A percentile compares a stretch with the other conserved stretches of the same genome.
These are phyloP conservation scores for Passalora sequoiae DNA, from an alignment of 2,329 filamentous ascomycete species.

Conservation along the genomic window DNA sequence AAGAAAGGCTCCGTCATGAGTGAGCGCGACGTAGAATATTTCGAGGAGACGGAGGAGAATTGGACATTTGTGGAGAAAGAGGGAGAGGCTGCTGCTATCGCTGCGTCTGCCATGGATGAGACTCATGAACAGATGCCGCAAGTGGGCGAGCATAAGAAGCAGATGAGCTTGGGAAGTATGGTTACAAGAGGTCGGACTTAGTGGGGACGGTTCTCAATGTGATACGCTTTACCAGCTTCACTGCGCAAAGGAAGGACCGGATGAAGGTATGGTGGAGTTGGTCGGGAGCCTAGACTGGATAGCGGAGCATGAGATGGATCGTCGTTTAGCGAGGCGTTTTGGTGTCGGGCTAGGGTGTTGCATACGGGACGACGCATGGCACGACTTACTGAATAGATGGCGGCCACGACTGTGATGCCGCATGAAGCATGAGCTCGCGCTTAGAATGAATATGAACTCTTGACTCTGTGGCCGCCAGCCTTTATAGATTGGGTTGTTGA, in stretches of 20 bases:
- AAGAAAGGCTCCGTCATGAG: background rate
- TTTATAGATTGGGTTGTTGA: too few species aligned
- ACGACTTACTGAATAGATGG: background rate
- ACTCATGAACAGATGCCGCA: background rate
- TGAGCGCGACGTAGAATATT: conserved; percentile 14
- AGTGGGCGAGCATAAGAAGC: background rate
- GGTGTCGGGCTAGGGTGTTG: background rate
- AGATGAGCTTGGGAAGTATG: background rate
- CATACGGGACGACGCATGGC: background rate
- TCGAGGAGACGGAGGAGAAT: conserved; percentile 33
- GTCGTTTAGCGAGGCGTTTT: conserved; percentile 1
- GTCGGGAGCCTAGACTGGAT: too few species aligned
- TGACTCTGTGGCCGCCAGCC: background rate
- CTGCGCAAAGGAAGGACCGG: too few species aligned
- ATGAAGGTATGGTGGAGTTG: too few species aligned
- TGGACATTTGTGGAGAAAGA: conserved; percentile 83
- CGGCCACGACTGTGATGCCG: background rate
- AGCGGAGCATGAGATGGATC: background rate
- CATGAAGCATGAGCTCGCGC: background rate
- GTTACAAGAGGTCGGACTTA: conserved; percentile 1
- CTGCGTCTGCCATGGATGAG: conserved; percentile 4
- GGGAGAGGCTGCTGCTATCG: conserved; percentile 36
- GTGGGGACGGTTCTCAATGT: conserved; percentile 1
- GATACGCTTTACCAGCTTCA: background rate
- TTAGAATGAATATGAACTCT: background rate